These are phyloP conservation scores for Botrytis medusae DNA, from an alignment of 2,329 filamentous ascomycete species.

Conservation along the genomic window DNA sequence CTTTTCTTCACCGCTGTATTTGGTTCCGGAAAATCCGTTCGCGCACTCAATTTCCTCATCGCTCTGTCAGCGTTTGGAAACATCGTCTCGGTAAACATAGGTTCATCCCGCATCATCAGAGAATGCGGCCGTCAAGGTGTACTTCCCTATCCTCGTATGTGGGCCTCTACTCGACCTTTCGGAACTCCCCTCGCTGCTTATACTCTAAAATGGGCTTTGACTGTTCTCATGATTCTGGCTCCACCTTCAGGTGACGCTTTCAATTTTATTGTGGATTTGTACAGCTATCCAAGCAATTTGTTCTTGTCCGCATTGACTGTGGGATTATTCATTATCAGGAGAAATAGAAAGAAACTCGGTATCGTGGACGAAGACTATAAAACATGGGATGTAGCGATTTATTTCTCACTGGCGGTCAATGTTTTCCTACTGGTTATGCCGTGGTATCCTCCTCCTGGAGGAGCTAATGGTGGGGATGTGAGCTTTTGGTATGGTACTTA, in stretches of 20 bases:
- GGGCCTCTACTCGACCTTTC: conserved; percentile 63
- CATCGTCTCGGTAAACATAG: conserved; percentile 51
- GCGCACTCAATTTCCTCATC: conserved; percentile 48
- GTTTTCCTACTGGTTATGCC: conserved; percentile 66
- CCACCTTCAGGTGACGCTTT: conserved; percentile 65
- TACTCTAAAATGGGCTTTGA: conserved; percentile 56
- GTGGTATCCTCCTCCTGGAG: conserved; percentile 66
- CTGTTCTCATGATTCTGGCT: conserved; percentile 58
- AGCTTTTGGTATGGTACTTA: conserved; percentile 76
- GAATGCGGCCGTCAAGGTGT: conserved; percentile 49
- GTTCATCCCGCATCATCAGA: conserved; percentile 55
- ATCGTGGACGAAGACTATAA: conserved; percentile 45
- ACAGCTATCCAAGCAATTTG: conserved; percentile 56
- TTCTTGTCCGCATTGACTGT: conserved; percentile 58
- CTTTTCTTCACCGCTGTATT: conserved; percentile 54
- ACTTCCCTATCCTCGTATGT: conserved; percentile 37
- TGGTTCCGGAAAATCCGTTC: conserved; percentile 46
- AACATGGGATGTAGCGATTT: conserved; percentile 57
- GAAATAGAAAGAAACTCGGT: conserved; percentile 51
- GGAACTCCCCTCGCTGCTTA: conserved; percentile 63
- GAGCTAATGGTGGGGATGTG: conserved; percentile 61
- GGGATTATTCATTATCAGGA: conserved; percentile 59
- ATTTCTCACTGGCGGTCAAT: conserved; percentile 60
- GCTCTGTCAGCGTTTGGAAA: conserved; percentile 50
- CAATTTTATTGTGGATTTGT: conserved; percentile 60